These are phyloP conservation scores for Macrolepiota dolichaula DNA, from an alignment of 768 basidiomycete genomes.

Conservation along the genomic window DNA sequence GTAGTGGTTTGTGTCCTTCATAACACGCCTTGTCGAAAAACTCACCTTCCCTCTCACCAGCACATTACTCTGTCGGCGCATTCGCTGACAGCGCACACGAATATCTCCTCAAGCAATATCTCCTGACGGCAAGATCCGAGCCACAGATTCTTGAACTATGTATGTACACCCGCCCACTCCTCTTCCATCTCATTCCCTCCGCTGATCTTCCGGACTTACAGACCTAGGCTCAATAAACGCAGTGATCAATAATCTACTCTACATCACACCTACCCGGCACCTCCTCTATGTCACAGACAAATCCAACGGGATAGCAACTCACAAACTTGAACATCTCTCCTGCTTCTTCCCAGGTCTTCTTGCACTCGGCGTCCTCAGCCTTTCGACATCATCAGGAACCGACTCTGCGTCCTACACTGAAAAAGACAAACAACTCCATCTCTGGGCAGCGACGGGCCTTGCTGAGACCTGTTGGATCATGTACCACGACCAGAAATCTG, in stretches of 20 bases:
- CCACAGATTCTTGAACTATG: constrained; percentile 47
- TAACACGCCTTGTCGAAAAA: neutral
- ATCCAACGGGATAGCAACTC: constrained; percentile 27
- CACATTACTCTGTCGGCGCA: constrained; percentile 51
- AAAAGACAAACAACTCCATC: constrained; percentile 43
- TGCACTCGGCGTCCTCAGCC: constrained; percentile 55
- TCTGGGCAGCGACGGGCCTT: constrained; percentile 71
- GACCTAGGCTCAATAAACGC: constrained; percentile 50
- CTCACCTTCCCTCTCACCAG: constrained; percentile 19
- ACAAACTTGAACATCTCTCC: constrained; percentile 61
- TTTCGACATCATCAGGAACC: constrained; percentile 18
- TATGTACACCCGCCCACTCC: constrained; percentile 26
- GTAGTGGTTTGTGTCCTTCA: constrained; percentile 29
- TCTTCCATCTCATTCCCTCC: neutral
- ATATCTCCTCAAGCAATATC: constrained; percentile 64
- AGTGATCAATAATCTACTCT: constrained; percentile 56
- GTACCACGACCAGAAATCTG: constrained; percentile 64
- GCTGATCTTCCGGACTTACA: constrained; percentile 17
- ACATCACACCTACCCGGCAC: constrained; percentile 50
- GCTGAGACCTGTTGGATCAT: constrained; percentile 64
- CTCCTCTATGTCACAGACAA: constrained; percentile 65
- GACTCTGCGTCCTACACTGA: constrained; percentile 24
- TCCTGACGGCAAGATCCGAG: constrained; percentile 44
- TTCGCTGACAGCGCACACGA: constrained; percentile 64
- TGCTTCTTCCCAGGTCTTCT: constrained; percentile 70